phyloP scores from a whole-genome alignment of 257 asterid species.

The Gentiana macrophylla region DNA sequence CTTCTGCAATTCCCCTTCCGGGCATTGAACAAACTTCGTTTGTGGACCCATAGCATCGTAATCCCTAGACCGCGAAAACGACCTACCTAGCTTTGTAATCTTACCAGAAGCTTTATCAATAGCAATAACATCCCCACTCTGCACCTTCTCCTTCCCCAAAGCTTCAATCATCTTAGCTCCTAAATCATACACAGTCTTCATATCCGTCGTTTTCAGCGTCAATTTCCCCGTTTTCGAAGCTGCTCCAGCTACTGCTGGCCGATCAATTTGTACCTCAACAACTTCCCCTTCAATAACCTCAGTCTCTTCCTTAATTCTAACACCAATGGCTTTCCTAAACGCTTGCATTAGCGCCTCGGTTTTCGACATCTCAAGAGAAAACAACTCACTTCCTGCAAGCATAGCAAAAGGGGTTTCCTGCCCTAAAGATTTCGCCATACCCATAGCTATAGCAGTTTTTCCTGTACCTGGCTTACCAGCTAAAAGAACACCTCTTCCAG shows the following conservation, averaged over 20 bases:
- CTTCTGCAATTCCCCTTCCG: conserved; percentile 97
- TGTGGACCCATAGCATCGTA: conserved; percentile 96
- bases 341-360: conserved; percentile 95
- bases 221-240: conserved; percentile 81
- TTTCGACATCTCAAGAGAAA: conserved; percentile 83
- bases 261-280: conserved; percentile 63
- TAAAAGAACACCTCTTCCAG: conserved; percentile 70
- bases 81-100: conserved; percentile 77
- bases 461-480: conserved; percentile 89
- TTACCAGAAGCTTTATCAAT: conserved; percentile 93
- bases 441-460: conserved; percentile 87
- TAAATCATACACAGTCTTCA: conserved; percentile 82
- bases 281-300: conserved; percentile 95
- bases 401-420: conserved; percentile 85
- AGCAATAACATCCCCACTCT: conserved; percentile 86
- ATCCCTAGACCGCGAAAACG: conserved; percentile 77
- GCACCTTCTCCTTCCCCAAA: conserved; percentile 82
- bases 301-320: conserved; percentile 73
- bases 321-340: conserved; percentile 75
- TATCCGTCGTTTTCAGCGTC: conserved; percentile 78
- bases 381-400: conserved; percentile 88
- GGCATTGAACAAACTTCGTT: conserved; percentile 92
- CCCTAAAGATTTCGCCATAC: conserved; percentile 81
- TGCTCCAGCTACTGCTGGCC: conserved; percentile 74
- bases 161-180: conserved; percentile 93